A percentile compares a stretch with the other conserved stretches of the same genome.
Evolutionary conservation across 768 basidiomycete genomes (phyloP).

Genomic region (Cystobasidium ongulense): DNA sequence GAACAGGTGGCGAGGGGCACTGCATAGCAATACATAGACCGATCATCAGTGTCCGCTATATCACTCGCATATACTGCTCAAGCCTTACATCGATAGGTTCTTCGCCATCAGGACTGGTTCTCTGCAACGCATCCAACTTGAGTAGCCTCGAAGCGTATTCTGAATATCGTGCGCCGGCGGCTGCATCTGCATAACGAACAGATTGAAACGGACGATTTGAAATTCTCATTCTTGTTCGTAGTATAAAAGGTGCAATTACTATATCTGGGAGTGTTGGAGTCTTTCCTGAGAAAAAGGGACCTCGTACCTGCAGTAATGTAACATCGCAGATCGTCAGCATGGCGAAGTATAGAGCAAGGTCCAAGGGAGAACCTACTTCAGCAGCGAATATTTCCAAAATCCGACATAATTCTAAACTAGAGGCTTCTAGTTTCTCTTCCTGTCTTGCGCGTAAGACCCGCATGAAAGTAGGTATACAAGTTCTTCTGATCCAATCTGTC

Average conservation of each 20-base stretch:
- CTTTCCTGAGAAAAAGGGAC: constrained; percentile 25
- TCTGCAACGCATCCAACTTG: neutral
- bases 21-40: neutral
- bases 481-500: constrained; percentile 26
- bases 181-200: constrained; percentile 13
- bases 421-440: constrained; percentile 21
- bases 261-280: constrained; percentile 14
- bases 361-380: neutral
- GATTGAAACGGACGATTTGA: constrained; percentile 19
- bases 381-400: constrained; percentile 23
- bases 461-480: constrained; percentile 29
- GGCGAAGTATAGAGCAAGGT: neutral
- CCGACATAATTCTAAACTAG: constrained; percentile 1
- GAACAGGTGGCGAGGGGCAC: constrained; percentile 7
- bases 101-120: constrained; percentile 21
- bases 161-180: constrained; percentile 10
- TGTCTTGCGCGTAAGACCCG: constrained; percentile 13
- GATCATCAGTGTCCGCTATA: neutral
- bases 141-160: constrained; percentile 4
- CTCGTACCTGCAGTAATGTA: neutral
- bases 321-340: neutral
- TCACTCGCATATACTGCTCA: neutral
- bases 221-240: constrained; percentile 12
- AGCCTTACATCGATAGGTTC: constrained; percentile 22
- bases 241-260: constrained; percentile 21